phyloP scores from a whole-genome alignment of 2,329 filamentous ascomycete species.

The Nigrograna mackinnonii region DNA sequence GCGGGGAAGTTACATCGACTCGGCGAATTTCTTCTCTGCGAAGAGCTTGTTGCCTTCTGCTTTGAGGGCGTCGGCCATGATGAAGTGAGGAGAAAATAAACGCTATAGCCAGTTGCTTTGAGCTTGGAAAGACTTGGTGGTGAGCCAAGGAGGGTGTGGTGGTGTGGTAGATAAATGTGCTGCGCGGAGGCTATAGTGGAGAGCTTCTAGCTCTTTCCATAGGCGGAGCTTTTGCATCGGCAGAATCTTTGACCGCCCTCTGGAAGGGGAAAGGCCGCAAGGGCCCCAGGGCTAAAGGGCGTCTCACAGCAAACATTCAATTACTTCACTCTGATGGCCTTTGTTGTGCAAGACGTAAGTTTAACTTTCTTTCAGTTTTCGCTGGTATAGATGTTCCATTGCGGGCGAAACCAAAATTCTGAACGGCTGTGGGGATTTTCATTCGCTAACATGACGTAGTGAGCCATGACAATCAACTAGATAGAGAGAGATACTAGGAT shows the following conservation, averaged over 20 bases:
- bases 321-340: no score
- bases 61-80: conserved; percentile 82
- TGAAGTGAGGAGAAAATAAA: conserved; percentile 17
- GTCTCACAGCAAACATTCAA: no score
- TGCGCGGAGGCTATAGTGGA: conserved; percentile 13
- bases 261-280: conserved; percentile 11
- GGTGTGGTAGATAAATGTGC: conserved; percentile 35
- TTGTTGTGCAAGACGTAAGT: no score
- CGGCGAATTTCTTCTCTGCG: conserved; percentile 93
- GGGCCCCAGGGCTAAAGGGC: conserved; percentile 26
- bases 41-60: conserved; percentile 99
- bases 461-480: no score
- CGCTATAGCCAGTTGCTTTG: conserved; percentile 2
- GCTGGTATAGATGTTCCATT: no score
- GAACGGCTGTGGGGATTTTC: no score
- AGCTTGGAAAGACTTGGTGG: conserved; percentile 1
- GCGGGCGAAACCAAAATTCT: no score
- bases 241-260: conserved; percentile 12
- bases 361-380: no score
- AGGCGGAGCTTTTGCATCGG: conserved; percentile 28
- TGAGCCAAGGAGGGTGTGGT: conserved; percentile 21
- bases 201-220: conserved; percentile 41
- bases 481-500: no score
- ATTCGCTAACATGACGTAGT: no score
- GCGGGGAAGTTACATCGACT: conserved; percentile 77